These are phyloP conservation scores for Firmiana major DNA, from an alignment of 345 rosid species.

Conservation along the genomic window DNA sequence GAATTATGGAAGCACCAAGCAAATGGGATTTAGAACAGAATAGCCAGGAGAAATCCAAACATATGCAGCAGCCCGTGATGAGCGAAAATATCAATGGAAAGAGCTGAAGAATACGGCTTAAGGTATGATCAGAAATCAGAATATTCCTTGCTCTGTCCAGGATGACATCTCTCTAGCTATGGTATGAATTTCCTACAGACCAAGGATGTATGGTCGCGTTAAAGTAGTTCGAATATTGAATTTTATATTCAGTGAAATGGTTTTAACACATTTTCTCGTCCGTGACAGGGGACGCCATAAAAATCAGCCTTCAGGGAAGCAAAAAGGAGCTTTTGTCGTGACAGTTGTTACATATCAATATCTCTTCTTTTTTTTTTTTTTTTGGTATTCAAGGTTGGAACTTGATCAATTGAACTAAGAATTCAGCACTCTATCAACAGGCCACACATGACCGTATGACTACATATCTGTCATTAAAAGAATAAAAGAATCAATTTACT, in stretches of 20 bases:
- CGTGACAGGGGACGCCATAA: slow-evolving; percentile 15
- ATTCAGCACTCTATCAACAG: background rate
- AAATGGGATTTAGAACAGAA: slow-evolving; percentile 52
- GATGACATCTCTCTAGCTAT: background rate
- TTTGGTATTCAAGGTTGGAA: too few species aligned
- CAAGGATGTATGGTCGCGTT: background rate
- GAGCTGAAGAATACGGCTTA: slow-evolving; percentile 16
- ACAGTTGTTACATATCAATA: background rate
- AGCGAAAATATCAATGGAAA: slow-evolving; percentile 24
- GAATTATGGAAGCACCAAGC: slow-evolving; percentile 36
- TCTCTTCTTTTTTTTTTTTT: background rate
- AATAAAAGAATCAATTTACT: background rate
- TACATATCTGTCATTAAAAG: background rate
- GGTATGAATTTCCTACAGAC: background rate
- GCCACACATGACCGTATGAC: background rate
- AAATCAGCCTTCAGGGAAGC: background rate
- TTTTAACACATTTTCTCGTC: background rate
- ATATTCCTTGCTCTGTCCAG: background rate
- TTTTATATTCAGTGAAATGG: background rate
- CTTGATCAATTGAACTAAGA: background rate
- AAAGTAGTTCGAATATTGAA: background rate
- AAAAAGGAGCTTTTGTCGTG: slow-evolving; percentile 1
- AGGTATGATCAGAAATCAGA: background rate
- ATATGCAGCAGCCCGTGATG: slow-evolving; percentile 32
- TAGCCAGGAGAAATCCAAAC: slow-evolving; percentile 29